Evolutionary conservation across 108 stramenopile species (phyloP), one percentile per base, ranked within the genome.

Genomic region (Cylindrotheca closterium): DNA sequence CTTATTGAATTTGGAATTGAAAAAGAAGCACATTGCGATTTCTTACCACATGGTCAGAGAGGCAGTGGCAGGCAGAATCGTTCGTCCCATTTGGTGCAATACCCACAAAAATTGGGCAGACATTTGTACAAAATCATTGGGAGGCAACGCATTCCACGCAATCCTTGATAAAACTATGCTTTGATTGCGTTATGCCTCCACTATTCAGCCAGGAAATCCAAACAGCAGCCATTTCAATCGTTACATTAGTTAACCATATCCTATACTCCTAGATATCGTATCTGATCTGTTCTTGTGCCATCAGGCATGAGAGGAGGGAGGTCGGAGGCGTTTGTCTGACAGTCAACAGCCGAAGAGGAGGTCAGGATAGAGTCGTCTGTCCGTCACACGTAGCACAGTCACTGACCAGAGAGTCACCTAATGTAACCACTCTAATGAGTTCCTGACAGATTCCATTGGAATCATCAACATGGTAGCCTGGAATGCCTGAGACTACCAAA

Each of bases 1-100:
- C 58, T 67, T 28, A 12, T 30, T 30, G 3, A 30, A 28, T 4
- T 12, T 73, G 12, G 58, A 63, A 30, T 52, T 78, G 54, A 81
- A 79, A 49, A 85, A 85, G 78, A 85, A 85, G 54, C 29, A 28
- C 12, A 75, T 66, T 37, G 47, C 73, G 17, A 48, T 85, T 2
- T 48, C 63, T 15, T 85, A 85, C 51, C 79, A 85, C 47, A 56
- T 54, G n/a, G 74, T 75, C 12, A 53, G 77, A 4, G 77, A 79
- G 33, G 25, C 25, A 19, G 51, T 64, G 1, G 82, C 82, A 27
- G 29, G 28, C 5, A 63, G 57, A 5, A 67, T 60, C 4, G 30
- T 56, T 2, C 19, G 49, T 7, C 69, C 66, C 4, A 60, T 42
- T 1, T 51, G 78, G 17, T 47, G 70, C 5, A 31, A 54, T 47